phyloP scores from a whole-genome alignment of 1,284 basidiomycete species.

The Ceraceosorus guamensis region DNA sequence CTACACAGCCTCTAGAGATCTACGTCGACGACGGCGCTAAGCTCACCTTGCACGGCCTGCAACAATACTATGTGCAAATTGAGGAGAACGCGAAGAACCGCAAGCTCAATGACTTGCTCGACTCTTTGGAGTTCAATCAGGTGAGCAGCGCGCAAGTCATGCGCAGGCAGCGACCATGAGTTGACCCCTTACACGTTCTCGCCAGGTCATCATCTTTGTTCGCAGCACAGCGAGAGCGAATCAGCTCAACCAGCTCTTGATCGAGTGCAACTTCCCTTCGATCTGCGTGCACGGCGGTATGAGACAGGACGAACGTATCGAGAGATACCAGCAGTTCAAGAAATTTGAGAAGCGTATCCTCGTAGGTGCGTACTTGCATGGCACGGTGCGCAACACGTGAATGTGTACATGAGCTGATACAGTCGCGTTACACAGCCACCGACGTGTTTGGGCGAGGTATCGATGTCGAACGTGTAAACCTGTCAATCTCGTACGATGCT shows the following conservation, averaged over 20 bases:
- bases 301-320: slow-evolving; percentile 90
- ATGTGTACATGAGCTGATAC: neutral
- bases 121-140: slow-evolving; percentile 97
- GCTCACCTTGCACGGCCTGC: slow-evolving; percentile 92
- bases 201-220: slow-evolving; percentile 95
- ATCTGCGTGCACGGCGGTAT: slow-evolving; percentile 95
- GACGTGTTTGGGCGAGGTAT: slow-evolving; percentile 49
- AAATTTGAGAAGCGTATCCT: slow-evolving; percentile 90
- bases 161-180: too few species aligned
- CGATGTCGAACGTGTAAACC: slow-evolving; percentile 48
- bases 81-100: slow-evolving; percentile 94
- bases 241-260: slow-evolving; percentile 88
- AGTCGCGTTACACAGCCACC: slow-evolving; percentile 19
- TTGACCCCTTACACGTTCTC: neutral
- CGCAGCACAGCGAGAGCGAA: slow-evolving; percentile 95
- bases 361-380: slow-evolving; percentile 11
- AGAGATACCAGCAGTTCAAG: slow-evolving; percentile 98
- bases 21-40: slow-evolving; percentile 99
- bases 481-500: slow-evolving; percentile 60
- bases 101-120: slow-evolving; percentile 92
- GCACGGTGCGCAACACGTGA: neutral
- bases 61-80: slow-evolving; percentile 82
- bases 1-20: slow-evolving; percentile 83
- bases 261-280: slow-evolving; percentile 96
- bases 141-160: slow-evolving; percentile 51